These are phyloP conservation scores for Lojkania enalia DNA, from an alignment of 2,329 filamentous ascomycete species.

Conservation along the genomic window DNA sequence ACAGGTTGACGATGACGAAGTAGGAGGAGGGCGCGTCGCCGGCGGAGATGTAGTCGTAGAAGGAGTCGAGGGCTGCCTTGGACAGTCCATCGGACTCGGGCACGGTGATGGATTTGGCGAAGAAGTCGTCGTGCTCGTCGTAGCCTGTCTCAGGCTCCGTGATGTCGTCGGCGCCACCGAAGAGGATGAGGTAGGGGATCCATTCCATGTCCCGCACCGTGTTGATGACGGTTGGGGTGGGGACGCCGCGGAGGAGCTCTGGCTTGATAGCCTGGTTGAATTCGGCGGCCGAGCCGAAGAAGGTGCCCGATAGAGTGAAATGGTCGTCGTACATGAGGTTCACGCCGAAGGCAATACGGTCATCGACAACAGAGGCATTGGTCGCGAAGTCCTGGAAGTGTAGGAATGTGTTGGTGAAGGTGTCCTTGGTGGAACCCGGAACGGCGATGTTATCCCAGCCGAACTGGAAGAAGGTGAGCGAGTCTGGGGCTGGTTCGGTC, in stretches of 20 bases:
- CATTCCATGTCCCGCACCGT: slow-evolving; percentile 36
- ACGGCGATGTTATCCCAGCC: slow-evolving; percentile 28
- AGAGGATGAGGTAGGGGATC: slow-evolving; percentile 50
- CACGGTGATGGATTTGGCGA: slow-evolving; percentile 47
- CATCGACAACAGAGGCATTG: slow-evolving; percentile 47
- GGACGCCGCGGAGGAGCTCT: slow-evolving; percentile 45
- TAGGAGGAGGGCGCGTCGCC: slow-evolving; percentile 26
- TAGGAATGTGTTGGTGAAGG: slow-evolving; percentile 45
- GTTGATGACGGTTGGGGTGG: slow-evolving; percentile 22
- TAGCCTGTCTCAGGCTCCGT: slow-evolving; percentile 38
- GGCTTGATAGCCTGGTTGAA: slow-evolving; percentile 46
- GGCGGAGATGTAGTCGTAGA: slow-evolving; percentile 36
- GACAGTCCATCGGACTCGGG: slow-evolving; percentile 40
- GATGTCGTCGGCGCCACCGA: slow-evolving; percentile 34
- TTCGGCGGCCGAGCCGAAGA: slow-evolving; percentile 42
- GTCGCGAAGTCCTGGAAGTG: slow-evolving; percentile 48
- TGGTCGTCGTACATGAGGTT: slow-evolving; percentile 43
- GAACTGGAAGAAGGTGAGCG: slow-evolving; percentile 18
- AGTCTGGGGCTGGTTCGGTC: slow-evolving; percentile 21
- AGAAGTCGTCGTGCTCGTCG: slow-evolving; percentile 45
- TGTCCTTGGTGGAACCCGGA: slow-evolving; percentile 29
- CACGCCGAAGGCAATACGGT: slow-evolving; percentile 47
- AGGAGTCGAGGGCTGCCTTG: slow-evolving; percentile 22
- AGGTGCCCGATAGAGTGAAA: slow-evolving; percentile 47
- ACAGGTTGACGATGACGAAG: slow-evolving; percentile 46